Evolutionary conservation across 495 filamentous ascomycete genomes (phyloP), one percentile per base, ranked within the genome.

Genomic region (Hypoxylon fragiforme): DNA sequence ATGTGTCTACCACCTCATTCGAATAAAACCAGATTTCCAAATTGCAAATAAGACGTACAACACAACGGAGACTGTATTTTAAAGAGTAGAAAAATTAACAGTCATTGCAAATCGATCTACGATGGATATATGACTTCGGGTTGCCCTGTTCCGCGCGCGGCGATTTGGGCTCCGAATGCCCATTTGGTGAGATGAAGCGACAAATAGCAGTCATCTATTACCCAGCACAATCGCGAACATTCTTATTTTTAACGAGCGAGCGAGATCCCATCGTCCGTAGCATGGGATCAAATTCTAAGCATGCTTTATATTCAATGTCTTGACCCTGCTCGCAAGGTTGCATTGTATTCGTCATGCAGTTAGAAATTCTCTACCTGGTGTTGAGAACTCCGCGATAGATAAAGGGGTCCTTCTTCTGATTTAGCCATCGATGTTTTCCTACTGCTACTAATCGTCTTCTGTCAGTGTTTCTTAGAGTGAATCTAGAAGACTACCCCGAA

Each of bases 121-220:
- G 57, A 55, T 51, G 11, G 26, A 55, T 61, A 43, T 15, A 46
- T 55, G 35, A 55, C 50, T 55, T 55, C 57, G 57, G 57, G 38
- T 56, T 55, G 37, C 36, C 57, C 28, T 39, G 40, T 39, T 44
- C 57, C 57, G 57, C 31, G 46, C 46, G 30, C 57, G 57, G 57
- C 26, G 37, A 43, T 51, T 61, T 50, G 51, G n/a, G 35, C 51
- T 56, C 57, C 57, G 57, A 14, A 18, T 13, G 11, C 51, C 51
- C 36, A 21, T 61, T 55, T 48, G 7, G 50, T 47, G 39, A 42
- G 36, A 7, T 8, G 39, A 30, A 41, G 28, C 20, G 40, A 50
- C 45, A 42, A 61, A 51, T 61, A 38, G 16, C 11, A 55, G 41
- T 30, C 41, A 47, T 36, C 30, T 4, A 28, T 9, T 4, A 28